Conservation (phyloP, 78 protist species). For the Emiliania huxleyi region DNA sequence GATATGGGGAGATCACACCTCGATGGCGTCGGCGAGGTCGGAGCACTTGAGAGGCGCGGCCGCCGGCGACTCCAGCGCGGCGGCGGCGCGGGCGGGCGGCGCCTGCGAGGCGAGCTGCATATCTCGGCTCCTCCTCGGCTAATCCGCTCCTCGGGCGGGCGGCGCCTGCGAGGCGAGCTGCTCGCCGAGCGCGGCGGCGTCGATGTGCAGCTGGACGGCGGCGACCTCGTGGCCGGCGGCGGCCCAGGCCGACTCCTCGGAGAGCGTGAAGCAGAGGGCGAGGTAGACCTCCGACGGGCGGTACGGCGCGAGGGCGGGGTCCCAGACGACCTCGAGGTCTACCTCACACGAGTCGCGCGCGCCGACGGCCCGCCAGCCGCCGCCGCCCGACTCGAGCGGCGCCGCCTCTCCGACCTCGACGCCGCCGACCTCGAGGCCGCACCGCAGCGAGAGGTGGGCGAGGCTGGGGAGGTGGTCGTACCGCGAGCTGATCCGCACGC, state of each 20-base stretch:
- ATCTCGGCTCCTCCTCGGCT: no score
- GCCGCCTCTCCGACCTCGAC: not conserved
- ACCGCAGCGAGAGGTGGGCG: not conserved
- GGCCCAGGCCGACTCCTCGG: not conserved
- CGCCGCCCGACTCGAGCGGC: no score
- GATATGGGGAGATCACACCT: no score
- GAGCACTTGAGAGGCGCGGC: no score
- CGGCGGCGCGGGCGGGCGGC: no score
- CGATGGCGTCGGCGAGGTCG: no score
- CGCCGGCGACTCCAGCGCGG: no score
- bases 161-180: no score
- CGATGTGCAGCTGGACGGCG: not conserved
- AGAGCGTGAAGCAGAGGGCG: not conserved
- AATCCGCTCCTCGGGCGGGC: no score
- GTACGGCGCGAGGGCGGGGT: not conserved
- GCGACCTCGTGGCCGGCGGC: not conserved
- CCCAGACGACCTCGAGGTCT: not conserved
- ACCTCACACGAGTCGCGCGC: slow-evolving; percentile 29
- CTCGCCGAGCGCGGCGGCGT: no score
- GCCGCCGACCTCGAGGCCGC: not conserved
- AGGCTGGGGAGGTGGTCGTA: not conserved
- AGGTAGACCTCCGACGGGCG: not conserved
- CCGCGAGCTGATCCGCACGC: not conserved
- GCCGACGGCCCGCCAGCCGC: not conserved
- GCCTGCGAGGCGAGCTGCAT: no score